Evolutionary conservation across 441 rosid genomes (phyloP), one percentile per base, ranked within the genome.

Genomic region (Codiaeum variegatum): DNA sequence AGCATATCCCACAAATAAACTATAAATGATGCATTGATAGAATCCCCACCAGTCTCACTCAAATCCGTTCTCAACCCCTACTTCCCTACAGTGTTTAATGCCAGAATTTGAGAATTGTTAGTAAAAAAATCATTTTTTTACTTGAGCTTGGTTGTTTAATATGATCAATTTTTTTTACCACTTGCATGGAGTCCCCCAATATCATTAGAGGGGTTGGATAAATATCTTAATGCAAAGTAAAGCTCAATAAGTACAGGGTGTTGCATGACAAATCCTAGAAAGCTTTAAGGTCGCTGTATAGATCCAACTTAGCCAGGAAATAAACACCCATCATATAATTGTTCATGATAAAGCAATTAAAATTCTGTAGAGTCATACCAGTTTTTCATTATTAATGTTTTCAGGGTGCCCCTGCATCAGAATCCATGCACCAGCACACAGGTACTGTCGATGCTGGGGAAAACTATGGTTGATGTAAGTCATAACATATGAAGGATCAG

Each of bases 361-460:
- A 74, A 75, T 42, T 47, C 38, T 36, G 69, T 23, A 32, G 12
- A 74, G 29, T 64, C 82, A 66, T 84, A 94, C 97, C 91, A 94
- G 85, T 82, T 91, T 86, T 73, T 84, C 83, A 78, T 90, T 88
- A 79, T 92, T 94, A 75, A 94, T 89, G 77, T 80, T 92, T 77
- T 94, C 98, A 77, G 91, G 93, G 77, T 81, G 97, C 70, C 93
- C 93, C 76, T 87, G 96, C 97, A 91, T 94, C 83, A 94, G 83
- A 76, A 88, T 86, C 91, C 98, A 92, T 69, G 98, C 94, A 59
- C 98, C 98, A 76, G 97, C 94, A 79, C 98, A 94, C 47, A 94
- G 83, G 83, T 89, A 89, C 51, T 87, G 90, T 47, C 98, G 90
- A 72, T 94, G 98, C 79, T 78, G 82, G 79, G 83, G 85, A 77